A percentile compares a stretch with the other conserved stretches of the same genome.
Conservation (phyloP, 2,329 filamentous ascomycete genomes). For the Magnaporthales sp. region DNA sequence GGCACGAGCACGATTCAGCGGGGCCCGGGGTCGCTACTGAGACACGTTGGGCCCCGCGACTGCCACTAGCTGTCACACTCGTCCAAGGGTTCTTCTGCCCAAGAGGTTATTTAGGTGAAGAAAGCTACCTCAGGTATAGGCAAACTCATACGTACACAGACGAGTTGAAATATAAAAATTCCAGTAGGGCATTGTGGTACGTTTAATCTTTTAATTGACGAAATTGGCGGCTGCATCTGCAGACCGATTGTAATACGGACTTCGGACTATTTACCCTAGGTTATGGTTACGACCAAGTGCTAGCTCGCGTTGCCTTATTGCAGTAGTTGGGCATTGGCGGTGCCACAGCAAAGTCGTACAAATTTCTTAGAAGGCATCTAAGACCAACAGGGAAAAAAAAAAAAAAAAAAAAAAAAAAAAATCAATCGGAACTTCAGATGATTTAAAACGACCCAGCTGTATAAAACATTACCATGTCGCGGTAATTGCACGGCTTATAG, state of each 20-base stretch:
- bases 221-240: background rate
- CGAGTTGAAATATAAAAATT: background rate
- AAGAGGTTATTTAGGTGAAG: background rate
- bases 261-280: background rate
- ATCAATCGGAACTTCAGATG: background rate
- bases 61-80: background rate
- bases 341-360: background rate
- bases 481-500: background rate
- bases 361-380: no score
- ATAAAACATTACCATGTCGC: background rate
- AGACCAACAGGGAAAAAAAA: background rate
- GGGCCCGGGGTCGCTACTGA: background rate
- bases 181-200: background rate
- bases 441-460: background rate
- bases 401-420: background rate
- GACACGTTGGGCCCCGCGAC: constrained; percentile 1
- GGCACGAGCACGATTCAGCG: background rate
- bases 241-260: background rate
- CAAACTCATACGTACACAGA: background rate
- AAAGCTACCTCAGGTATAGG: background rate
- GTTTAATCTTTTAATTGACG: background rate
- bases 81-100: background rate
- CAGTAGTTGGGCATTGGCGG: background rate
- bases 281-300: background rate
- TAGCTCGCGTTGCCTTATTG: background rate